Conservation (phyloP, 2,329 filamentous ascomycete genomes). For the Neofusicoccum ribis region DNA sequence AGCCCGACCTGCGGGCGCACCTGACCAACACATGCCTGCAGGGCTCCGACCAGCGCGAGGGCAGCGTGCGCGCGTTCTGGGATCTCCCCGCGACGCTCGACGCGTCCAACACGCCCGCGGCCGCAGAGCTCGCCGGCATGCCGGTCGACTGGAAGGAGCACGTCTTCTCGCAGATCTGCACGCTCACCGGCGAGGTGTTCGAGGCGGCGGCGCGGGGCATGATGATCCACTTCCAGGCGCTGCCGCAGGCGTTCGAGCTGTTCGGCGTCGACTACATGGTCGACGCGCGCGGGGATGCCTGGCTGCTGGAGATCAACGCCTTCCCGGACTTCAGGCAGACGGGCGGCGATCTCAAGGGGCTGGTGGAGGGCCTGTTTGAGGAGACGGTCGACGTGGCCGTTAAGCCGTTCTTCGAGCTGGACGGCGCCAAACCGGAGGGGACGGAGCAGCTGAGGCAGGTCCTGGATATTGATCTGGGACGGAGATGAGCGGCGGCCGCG, state of each 20-base stretch:
- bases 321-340: conserved; percentile 97
- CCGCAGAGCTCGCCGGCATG: conserved; percentile 10
- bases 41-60: conserved; percentile 55
- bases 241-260: conserved; percentile 86
- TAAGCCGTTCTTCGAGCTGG: conserved; percentile 62
- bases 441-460: conserved; percentile 41
- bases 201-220: conserved; percentile 82
- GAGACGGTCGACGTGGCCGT: conserved; percentile 70
- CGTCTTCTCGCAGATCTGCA: conserved; percentile 75
- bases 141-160: conserved; percentile 51
- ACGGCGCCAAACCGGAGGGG: conserved; percentile 22
- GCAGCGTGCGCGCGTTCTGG: conserved; percentile 76
- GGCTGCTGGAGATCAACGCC: conserved; percentile 88
- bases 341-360: conserved; percentile 67
- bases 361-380: conserved; percentile 77
- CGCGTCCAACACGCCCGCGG: background rate
- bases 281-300: conserved; percentile 63
- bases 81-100: conserved; percentile 51
- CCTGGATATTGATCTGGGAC: conserved; percentile 49
- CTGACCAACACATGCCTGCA: conserved; percentile 97
- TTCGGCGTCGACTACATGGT: conserved; percentile 92
- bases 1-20: conserved; percentile 66
- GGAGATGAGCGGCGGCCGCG: background rate
- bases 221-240: conserved; percentile 86
- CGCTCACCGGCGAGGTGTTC: conserved; percentile 74